Base-by-base conservation (phyloP, 441 rosid genomes). In the Populus hybrid region DNA sequence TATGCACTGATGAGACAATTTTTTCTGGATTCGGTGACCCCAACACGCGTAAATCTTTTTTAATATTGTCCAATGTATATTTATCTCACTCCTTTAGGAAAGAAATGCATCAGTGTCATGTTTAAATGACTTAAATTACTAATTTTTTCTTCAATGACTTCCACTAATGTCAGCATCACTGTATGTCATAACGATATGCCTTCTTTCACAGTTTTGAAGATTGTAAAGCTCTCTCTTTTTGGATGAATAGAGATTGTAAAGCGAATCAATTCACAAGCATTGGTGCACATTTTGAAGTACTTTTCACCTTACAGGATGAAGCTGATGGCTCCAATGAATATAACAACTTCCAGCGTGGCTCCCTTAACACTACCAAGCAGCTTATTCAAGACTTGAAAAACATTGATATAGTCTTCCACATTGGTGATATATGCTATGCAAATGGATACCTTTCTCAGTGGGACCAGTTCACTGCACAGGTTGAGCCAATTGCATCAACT, bases 401-500 rank as follows among this genome's bases (percentile, higher is more conserved):
- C 73, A 88, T 88, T 10, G 97, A 92, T 77, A 88, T 90, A 28
- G 89, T 91, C 50, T 92, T 94, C 82, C 98, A 88, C 85, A 92
- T 94, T 78, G 95, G 97, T 79, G 98, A 92, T 75, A 84, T 94
- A 69, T 85, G 87, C 80, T 94, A 92, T 80, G 98, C 97, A 36
- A 86, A 86, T 63, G 95, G 98, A 75, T 94, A 92, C 78, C 75
- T 94, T 64, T 94, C 98, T 10, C 94, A 94, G 28, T 91, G 98
- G 97, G 97, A 94, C 69, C 97, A 94, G 73, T 92, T 94, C 81
- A 91, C 87, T 4, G 90, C 94, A 30, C 97, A 92, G 85, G 76
- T 94, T 63, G 97, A 90, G 82, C 94, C 94, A 1, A 90, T 94
- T 84, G 86, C 98, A 77, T 94, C 97, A 20, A 76, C 86, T 23